phyloP scores from a whole-genome alignment of 257 asterid species.

The Ligustrum vulgare region DNA sequence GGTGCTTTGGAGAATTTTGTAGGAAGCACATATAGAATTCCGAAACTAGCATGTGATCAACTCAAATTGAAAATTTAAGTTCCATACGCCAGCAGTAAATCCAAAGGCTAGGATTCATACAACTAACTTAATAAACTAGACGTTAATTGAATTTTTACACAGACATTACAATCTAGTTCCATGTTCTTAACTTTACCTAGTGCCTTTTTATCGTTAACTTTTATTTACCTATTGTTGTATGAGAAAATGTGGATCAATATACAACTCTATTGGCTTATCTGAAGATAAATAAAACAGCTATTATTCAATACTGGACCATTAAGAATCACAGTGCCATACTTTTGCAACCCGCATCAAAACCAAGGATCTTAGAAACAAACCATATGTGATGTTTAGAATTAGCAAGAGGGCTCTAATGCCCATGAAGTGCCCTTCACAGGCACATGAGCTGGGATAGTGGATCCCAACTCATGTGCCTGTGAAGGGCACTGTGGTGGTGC shows the following conservation, averaged over 20 bases:
- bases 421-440: too few species aligned
- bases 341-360: neutral
- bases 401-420: too few species aligned
- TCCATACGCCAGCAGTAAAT: neutral
- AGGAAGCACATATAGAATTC: neutral
- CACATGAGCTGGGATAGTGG: too few species aligned
- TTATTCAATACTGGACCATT: neutral
- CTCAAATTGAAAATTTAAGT: neutral
- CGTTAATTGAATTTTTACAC: neutral
- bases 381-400: neutral
- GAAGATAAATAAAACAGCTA: neutral
- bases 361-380: neutral
- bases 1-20: neutral
- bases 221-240: neutral
- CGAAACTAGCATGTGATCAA: neutral
- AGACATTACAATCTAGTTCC: neutral
- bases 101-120: neutral
- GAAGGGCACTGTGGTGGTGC: too few species aligned
- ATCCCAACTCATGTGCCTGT: too few species aligned
- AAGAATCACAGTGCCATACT: neutral
- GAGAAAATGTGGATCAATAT: slow-evolving; percentile 5
- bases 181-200: neutral
- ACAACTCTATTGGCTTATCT: neutral
- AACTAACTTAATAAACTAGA: neutral
- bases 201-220: neutral